phyloP scores from a whole-genome alignment of 768 basidiomycete species.

The Leccinum disarticulatum region DNA sequence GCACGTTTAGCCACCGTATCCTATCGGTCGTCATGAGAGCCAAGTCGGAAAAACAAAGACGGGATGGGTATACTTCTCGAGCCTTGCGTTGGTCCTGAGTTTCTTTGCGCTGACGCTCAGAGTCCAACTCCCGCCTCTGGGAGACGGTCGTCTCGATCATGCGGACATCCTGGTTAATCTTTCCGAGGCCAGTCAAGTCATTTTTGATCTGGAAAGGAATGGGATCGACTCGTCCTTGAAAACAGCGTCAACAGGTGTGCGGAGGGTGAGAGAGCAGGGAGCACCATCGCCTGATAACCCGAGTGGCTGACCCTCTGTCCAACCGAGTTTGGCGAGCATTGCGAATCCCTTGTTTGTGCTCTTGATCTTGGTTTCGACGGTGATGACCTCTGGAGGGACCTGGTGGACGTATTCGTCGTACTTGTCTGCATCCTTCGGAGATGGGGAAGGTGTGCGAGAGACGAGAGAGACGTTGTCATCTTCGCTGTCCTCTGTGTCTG shows the following conservation, averaged over 20 bases:
- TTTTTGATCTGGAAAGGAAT: slow-evolving; percentile 79
- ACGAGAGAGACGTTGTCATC: slow-evolving; percentile 73
- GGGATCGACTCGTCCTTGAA: slow-evolving; percentile 75
- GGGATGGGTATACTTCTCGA: slow-evolving; percentile 55
- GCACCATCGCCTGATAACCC: slow-evolving; percentile 76
- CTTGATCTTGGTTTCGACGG: slow-evolving; percentile 80
- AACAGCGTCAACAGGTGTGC: slow-evolving; percentile 37
- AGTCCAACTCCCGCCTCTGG: slow-evolving; percentile 75
- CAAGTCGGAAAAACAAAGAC: not conserved
- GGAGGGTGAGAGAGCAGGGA: slow-evolving; percentile 21
- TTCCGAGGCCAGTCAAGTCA: slow-evolving; percentile 79
- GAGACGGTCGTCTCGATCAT: slow-evolving; percentile 87
- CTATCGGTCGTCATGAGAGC: slow-evolving; percentile 36
- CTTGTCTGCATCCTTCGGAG: slow-evolving; percentile 45
- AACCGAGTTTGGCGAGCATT: slow-evolving; percentile 79
- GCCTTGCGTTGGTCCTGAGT: slow-evolving; percentile 71
- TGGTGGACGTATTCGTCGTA: slow-evolving; percentile 65
- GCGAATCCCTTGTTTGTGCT: slow-evolving; percentile 78
- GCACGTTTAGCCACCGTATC: slow-evolving; percentile 61
- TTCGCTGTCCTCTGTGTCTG: slow-evolving; percentile 43
- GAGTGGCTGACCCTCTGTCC: slow-evolving; percentile 80
- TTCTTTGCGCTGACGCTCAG: slow-evolving; percentile 79
- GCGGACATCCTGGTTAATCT: slow-evolving; percentile 72
- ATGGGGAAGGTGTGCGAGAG: slow-evolving; percentile 78
- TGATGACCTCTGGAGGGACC: slow-evolving; percentile 62